Percentiles rank a stretch among this genome's conserved stretches.
Conservation (phyloP, 2,329 filamentous ascomycete species). For the Ophiostoma perfectum region DNA sequence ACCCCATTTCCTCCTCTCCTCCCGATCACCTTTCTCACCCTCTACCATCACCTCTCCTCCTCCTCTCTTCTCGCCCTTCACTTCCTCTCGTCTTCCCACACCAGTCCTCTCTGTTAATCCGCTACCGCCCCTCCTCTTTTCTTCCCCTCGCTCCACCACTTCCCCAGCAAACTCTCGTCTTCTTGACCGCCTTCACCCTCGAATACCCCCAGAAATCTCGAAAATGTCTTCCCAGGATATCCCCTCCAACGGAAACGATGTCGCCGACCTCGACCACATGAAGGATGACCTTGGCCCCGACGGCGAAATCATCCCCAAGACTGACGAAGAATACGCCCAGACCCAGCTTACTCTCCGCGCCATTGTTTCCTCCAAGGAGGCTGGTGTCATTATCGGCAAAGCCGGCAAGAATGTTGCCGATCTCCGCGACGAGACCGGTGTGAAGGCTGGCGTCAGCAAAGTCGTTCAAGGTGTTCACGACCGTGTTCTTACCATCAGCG, state of each 20-base stretch:
- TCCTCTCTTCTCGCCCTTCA: slow-evolving; percentile 21
- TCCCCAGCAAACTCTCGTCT: slow-evolving; percentile 10
- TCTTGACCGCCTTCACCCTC: slow-evolving; percentile 23
- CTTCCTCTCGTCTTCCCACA: background rate
- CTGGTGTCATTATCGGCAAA: slow-evolving; percentile 98
- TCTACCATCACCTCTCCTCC: slow-evolving; percentile 18
- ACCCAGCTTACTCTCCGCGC: slow-evolving; percentile 90
- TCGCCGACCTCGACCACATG: slow-evolving; percentile 58
- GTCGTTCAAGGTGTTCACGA: slow-evolving; percentile 97
- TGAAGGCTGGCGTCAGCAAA: slow-evolving; percentile 97
- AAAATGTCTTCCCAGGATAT: slow-evolving; percentile 60
- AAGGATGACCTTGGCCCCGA: slow-evolving; percentile 67
- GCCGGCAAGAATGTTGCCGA: slow-evolving; percentile 97
- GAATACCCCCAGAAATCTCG: slow-evolving; percentile 15
- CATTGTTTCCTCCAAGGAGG: slow-evolving; percentile 98
- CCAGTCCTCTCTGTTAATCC: background rate
- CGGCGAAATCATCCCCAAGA: slow-evolving; percentile 76
- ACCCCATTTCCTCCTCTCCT: slow-evolving; percentile 20
- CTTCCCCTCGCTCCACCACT: slow-evolving; percentile 8
- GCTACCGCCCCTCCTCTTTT: slow-evolving; percentile 1
- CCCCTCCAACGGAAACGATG: slow-evolving; percentile 54
- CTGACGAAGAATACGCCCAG: slow-evolving; percentile 93
- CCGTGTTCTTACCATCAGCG: slow-evolving; percentile 91
- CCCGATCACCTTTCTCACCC: slow-evolving; percentile 26
- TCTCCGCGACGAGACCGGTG: slow-evolving; percentile 92